Evolutionary conservation across 1,284 basidiomycete genomes (phyloP), one percentile per base, ranked within the genome.

Genomic region (Coriolopsis trogii): DNA sequence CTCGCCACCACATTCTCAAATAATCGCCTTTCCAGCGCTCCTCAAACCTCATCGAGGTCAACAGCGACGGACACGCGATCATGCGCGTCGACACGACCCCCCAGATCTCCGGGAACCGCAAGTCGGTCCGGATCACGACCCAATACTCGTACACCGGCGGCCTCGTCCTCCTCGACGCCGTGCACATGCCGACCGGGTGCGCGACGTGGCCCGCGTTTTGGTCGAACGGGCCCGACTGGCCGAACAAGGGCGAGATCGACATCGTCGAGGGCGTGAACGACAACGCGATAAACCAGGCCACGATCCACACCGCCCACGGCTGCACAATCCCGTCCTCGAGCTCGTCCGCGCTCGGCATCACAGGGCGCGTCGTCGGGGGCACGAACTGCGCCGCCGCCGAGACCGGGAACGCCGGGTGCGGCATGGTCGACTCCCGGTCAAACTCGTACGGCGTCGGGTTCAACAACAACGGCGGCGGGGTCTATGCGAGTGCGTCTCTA

Each of bases 171-270:
- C 80, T 94, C 76, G 91, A 95, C 68, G 80, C 91, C 12, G 76
- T 85, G 16, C 93, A 95, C 70, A 93, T 94, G 88, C 93, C 93
- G 3, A 87, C 85, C 3, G 93, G 93, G 6, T 95, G 93, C 69
- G 93, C 84, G 41, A 87, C 85, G 8, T 95, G 93, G 88, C 89
- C 88, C 26, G 80, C 80, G 8, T 81, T 81, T 65, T 82, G 80
- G 80, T 73, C 72, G 43, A 74, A 81, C 55, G 78, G 71, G 29
- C 84, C 84, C 5, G 79, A 82, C 56, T 94, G 91, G 91, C 91
- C 91, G 6, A 63, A 63, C 6, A 73, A 73, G 3, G 91, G 91
- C 42, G 91, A 95, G 72, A 93, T 95, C 43, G 93, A 95, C 70
- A 92, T 93, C 52, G 74, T 94, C 24, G 93, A 95, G 72, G 89